Evolutionary conservation across 2,329 filamentous ascomycete genomes (phyloP).

Genomic region (Septoria petroselini): DNA sequence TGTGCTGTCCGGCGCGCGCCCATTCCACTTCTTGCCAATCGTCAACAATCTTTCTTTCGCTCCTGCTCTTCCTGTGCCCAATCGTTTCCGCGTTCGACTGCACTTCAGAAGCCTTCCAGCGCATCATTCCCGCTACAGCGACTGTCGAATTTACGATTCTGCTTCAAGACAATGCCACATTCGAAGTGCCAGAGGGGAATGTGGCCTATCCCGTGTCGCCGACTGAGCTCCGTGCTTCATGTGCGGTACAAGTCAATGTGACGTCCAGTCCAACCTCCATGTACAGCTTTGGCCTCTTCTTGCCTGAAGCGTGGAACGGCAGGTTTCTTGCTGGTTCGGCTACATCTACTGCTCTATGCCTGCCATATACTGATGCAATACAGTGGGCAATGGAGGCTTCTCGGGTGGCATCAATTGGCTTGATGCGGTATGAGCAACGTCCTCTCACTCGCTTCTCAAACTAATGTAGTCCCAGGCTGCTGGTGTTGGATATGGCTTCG

Average conservation of each 20-base stretch:
- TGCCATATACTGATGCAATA: neutral
- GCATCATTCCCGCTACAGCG: conserved; percentile 37
- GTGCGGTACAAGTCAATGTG: conserved; percentile 36
- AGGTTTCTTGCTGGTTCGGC: conserved; percentile 35
- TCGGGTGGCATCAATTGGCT: conserved; percentile 49
- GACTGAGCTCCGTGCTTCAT: conserved; percentile 34
- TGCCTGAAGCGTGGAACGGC: conserved; percentile 36
- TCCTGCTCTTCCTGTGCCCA: neutral
- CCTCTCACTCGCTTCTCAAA: neutral
- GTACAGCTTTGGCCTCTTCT: conserved; percentile 37
- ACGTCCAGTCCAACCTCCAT: conserved; percentile 31
- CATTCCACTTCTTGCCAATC: too few relatives aligned
- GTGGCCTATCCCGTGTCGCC: conserved; percentile 44
- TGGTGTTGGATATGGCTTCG: conserved; percentile 43
- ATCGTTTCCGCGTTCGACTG: conserved; percentile 33
- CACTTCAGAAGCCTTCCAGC: conserved; percentile 36
- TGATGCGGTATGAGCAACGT: conserved; percentile 41
- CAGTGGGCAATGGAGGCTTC: conserved; percentile 48
- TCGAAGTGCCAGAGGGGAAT: conserved; percentile 39
- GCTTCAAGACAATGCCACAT: conserved; percentile 39
- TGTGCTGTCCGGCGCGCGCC: too few relatives aligned
- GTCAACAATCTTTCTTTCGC: too few relatives aligned
- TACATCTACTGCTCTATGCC: neutral
- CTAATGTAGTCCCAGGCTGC: conserved; percentile 28
- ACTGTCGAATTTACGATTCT: conserved; percentile 39